Evolutionary conservation across 2,329 filamentous ascomycete species (phyloP), one percentile per base, ranked within the genome.

Genomic region (Thermoascus crustaceus): DNA sequence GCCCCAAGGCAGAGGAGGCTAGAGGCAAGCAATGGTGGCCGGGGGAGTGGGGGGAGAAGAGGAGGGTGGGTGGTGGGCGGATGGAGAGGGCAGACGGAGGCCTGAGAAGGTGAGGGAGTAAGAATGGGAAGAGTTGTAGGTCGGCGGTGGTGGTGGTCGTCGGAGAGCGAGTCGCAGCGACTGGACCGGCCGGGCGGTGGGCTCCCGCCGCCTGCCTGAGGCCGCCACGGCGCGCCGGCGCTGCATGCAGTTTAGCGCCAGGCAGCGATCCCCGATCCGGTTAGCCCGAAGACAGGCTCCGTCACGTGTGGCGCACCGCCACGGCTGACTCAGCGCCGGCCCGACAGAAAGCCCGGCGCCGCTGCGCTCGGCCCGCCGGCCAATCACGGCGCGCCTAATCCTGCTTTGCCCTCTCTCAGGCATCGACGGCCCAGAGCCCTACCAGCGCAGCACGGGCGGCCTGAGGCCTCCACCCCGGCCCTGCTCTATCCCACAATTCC

Each of bases 1-100:
- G 66, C 64, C 67, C 68, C 65, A 57, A 57, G 49, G 46, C 37
- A 49, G 55, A 52, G 53, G 47, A 39, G 40, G 44, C 44, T 48
- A 33, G 43, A 49, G 45, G 43, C 40, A 49, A 52, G 46, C 47
- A 60, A 60, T 57, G 46, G 52, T 52, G 47, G 46, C 48, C 47
- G 48, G 43, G 40, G 30, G 44, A 47, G 34, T 20, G 39, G 30
- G 29, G 40, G 42, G 32, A 37, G 39, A 35, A 40, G 50, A 47
- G 53, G 52, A 50, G 49, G 40, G 21, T 37, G 35, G 39, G 35
- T 30, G 29, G 40, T 53, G 47, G 53, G 47, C 41, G 52, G 50
- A 51, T 49, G 51, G 55, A 50, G 41, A 52, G 53, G 52, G 55
- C 41, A 45, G 50, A 48, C 53, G 49, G 49, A 50, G 38, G 34